A percentile compares a stretch with the other conserved stretches of the same genome.
Conservation (phyloP, 2,329 filamentous ascomycete genomes). For the Cercospora brassicicola region DNA sequence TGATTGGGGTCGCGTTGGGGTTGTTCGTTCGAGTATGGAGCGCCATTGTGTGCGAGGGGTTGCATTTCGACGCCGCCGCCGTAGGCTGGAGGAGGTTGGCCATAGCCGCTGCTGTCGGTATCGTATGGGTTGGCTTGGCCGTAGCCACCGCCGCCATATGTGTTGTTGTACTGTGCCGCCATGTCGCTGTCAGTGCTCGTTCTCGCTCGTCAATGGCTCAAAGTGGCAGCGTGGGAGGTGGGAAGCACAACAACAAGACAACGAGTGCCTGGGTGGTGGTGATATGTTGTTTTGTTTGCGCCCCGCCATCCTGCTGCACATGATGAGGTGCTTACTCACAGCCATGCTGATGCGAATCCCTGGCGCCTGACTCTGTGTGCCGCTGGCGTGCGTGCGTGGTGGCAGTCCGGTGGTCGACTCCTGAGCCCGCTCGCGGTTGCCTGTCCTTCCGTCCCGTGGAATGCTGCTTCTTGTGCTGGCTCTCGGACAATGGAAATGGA, state of each 20-base stretch:
- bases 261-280: background rate
- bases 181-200: slow-evolving; percentile 9
- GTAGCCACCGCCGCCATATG: slow-evolving; percentile 46
- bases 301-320: background rate
- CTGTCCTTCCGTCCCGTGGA: background rate
- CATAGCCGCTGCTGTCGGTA: slow-evolving; percentile 35
- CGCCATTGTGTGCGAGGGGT: slow-evolving; percentile 49
- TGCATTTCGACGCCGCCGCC: slow-evolving; percentile 65
- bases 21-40: slow-evolving; percentile 31
- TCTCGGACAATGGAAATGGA: background rate
- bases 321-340: slow-evolving; percentile 16
- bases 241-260: background rate
- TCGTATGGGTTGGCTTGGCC: slow-evolving; percentile 59
- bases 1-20: slow-evolving; percentile 63
- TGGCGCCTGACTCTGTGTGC: slow-evolving; percentile 17
- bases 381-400: background rate
- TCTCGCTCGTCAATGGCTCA: slow-evolving; percentile 3
- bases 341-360: slow-evolving; percentile 18
- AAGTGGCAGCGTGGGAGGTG: background rate
- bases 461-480: background rate
- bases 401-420: slow-evolving; percentile 1
- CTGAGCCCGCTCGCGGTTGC: background rate
- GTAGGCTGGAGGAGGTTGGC: slow-evolving; percentile 35
- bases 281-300: background rate
- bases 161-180: slow-evolving; percentile 32